These are phyloP conservation scores for Botrytis galanthina DNA, from an alignment of 2,329 filamentous ascomycete species.

Conservation along the genomic window DNA sequence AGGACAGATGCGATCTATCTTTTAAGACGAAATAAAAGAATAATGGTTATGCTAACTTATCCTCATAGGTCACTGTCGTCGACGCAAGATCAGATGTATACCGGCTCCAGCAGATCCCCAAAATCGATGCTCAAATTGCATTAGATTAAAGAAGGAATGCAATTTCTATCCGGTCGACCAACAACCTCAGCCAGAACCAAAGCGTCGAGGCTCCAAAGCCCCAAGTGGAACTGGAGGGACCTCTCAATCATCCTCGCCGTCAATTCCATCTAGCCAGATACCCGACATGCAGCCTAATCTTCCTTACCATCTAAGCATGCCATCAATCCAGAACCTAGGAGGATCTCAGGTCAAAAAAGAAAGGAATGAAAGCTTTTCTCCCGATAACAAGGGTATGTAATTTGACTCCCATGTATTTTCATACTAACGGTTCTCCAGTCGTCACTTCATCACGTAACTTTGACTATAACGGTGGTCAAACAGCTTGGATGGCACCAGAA, in stretches of 20 bases:
- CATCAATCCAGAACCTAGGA: slow-evolving; percentile 47
- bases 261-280: slow-evolving; percentile 44
- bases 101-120: slow-evolving; percentile 69
- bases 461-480: slow-evolving; percentile 32
- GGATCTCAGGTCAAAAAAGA: slow-evolving; percentile 43
- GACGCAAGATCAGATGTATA: slow-evolving; percentile 90
- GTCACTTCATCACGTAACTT: slow-evolving; percentile 35
- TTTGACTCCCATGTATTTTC: slow-evolving; percentile 15
- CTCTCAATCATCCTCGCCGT: slow-evolving; percentile 51
- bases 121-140: slow-evolving; percentile 86
- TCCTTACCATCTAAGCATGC: slow-evolving; percentile 46
- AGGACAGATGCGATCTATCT: slow-evolving; percentile 20
- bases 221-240: slow-evolving; percentile 35
- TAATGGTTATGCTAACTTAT: slow-evolving; percentile 24
- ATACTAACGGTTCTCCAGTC: slow-evolving; percentile 30
- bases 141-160: slow-evolving; percentile 90
- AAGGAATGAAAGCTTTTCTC: slow-evolving; percentile 39
- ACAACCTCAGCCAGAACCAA: slow-evolving; percentile 51
- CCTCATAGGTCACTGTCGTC: slow-evolving; percentile 75
- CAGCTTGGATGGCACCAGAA: slow-evolving; percentile 37
- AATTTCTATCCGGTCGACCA: slow-evolving; percentile 89
- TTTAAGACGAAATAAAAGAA: slow-evolving; percentile 1
- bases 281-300: slow-evolving; percentile 44
- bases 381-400: slow-evolving; percentile 37
- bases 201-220: slow-evolving; percentile 43